Evolutionary conservation across 2,329 filamentous ascomycete genomes (phyloP).

Genomic region (Xylariaceae sp.): DNA sequence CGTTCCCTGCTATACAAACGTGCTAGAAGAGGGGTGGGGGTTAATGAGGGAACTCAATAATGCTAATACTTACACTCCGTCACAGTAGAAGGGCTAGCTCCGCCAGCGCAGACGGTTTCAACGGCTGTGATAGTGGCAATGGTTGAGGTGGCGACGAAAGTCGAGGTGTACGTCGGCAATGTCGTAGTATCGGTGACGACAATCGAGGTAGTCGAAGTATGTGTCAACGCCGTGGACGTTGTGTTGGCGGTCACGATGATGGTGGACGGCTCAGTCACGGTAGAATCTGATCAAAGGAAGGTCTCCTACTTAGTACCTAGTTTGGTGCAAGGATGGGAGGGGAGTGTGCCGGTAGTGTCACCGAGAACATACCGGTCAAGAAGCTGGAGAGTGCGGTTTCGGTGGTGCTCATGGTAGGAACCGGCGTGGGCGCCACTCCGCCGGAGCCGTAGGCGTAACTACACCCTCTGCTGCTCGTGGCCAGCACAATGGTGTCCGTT

Average conservation of each 20-base stretch:
- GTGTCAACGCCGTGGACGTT: background rate
- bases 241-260: background rate
- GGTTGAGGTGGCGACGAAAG: background rate
- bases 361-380: background rate
- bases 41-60: background rate
- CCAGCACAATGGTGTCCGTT: background rate
- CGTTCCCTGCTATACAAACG: too few relatives aligned
- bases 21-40: too few relatives aligned
- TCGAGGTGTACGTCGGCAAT: background rate
- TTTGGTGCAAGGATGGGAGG: background rate
- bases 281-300: background rate
- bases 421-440: constrained; percentile 2
- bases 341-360: background rate
- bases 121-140: constrained; percentile 7
- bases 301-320: background rate
- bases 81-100: constrained; percentile 8
- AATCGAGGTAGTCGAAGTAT: background rate
- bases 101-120: constrained; percentile 7
- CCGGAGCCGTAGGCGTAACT: constrained; percentile 2
- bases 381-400: background rate
- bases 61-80: constrained; percentile 8
- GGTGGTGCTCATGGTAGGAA: background rate
- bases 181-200: background rate
- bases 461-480: constrained; percentile 2
- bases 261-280: constrained; percentile 2